Evolutionary conservation across 805 yeast genomes (phyloP), one percentile per base, ranked within the genome.

Genomic region (Lachancea meyersii): DNA sequence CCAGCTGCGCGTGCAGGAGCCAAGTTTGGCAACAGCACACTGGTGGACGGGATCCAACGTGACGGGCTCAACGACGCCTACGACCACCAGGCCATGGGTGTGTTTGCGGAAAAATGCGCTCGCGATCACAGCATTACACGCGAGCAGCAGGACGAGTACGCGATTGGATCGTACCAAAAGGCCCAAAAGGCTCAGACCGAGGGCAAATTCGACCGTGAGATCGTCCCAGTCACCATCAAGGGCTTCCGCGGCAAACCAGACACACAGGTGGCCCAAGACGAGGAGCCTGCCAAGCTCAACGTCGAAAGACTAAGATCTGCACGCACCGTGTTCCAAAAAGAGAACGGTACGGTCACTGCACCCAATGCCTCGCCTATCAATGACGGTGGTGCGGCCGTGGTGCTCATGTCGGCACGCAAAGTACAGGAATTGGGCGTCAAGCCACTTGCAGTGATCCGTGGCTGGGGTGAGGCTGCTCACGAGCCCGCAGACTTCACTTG

Each of bases 391-490:
- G 96, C 97, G 43, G 97, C 97, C 38, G 78, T 93, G 30, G 72
- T 93, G 35, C 75, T 93, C 53, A 93, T 87, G 40, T 84, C 95
- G 46, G 97, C 79, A 62, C 70, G 70, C 49, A 88, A 89, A 72
- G 74, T 89, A 57, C 78, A 79, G 64, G 96, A 89, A 74, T 77
- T 88, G 55, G 82, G 83, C 35, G 71, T 93, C 61, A 87, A 73
- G 63, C 98, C 99, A 50, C 64, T 93, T 49, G 97, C 96, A 47
- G 79, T 80, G 65, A 82, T 93, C 57, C 63, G 76, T 41, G 95
- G 96, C 48, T 91, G 96, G 95, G 98, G 95, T 68, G 99, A 93
- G 65, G 97, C 97, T 58, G 98, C 95, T 44, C 89, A 87, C 65
- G 79, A 80, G 34, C 98, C 99, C 52, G 76, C 83, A 55, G 94